Conservation (phyloP, 2,329 filamentous ascomycete species). For the Xylaria sp. region DNA sequence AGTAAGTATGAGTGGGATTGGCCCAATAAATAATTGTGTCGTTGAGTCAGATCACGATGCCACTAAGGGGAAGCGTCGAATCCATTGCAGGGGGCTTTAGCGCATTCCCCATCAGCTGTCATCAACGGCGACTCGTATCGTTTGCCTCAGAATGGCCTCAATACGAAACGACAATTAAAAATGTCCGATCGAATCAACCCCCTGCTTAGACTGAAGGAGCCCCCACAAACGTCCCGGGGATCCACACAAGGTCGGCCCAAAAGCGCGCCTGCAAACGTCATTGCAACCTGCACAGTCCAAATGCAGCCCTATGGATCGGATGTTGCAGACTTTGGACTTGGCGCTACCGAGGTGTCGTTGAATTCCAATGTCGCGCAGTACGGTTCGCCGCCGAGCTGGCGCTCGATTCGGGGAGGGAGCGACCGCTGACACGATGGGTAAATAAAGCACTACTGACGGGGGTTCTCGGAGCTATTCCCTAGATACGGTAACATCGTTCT, state of each 20-base stretch:
- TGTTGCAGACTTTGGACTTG: conserved; percentile 20
- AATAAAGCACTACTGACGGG: conserved; percentile 22
- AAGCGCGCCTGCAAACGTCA: conserved; percentile 21
- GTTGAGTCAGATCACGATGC: conserved; percentile 14
- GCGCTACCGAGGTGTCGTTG: conserved; percentile 1
- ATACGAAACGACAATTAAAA: conserved; percentile 32
- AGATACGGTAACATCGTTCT: conserved; percentile 28
- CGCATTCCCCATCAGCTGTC: neutral
- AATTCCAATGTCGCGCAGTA: conserved; percentile 6
- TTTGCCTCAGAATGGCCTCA: conserved; percentile 13
- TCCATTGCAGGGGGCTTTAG: conserved; percentile 17
- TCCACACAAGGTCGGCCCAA: conserved; percentile 12
- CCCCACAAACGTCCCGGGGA: conserved; percentile 24
- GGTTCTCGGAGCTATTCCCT: conserved; percentile 25
- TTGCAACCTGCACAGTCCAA: conserved; percentile 22
- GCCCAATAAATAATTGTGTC: conserved; percentile 10
- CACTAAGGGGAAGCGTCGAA: conserved; percentile 14
- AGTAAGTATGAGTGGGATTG: neutral
- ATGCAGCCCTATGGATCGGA: conserved; percentile 29
- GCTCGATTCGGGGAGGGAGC: conserved; percentile 8
- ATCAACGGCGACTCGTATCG: conserved; percentile 26
- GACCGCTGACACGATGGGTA: conserved; percentile 15
- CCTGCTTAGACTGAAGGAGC: conserved; percentile 14
- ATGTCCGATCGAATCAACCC: conserved; percentile 24
- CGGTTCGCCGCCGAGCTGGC: conserved; percentile 2